These are phyloP conservation scores for Sclerotinia subarctica DNA, from an alignment of 2,329 filamentous ascomycete genomes.

Conservation along the genomic window DNA sequence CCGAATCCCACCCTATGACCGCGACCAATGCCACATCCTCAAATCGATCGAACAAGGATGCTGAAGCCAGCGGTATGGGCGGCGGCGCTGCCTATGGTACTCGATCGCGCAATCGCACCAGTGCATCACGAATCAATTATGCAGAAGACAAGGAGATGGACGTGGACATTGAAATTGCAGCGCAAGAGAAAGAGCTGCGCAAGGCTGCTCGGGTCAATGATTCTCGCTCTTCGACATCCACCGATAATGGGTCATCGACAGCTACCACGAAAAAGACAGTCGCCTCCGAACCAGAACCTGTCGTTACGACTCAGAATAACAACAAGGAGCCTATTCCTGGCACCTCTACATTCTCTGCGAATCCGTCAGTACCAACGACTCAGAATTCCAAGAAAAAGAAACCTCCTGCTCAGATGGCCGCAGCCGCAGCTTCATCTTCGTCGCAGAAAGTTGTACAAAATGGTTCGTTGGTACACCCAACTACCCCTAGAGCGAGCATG, in stretches of 20 bases:
- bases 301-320: slow-evolving; percentile 32
- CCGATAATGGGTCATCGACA: slow-evolving; percentile 26
- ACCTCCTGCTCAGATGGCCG: slow-evolving; percentile 46
- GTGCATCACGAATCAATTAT: slow-evolving; percentile 83
- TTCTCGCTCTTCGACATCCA: slow-evolving; percentile 13
- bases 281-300: slow-evolving; percentile 34
- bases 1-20: slow-evolving; percentile 46
- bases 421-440: slow-evolving; percentile 23
- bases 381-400: slow-evolving; percentile 79
- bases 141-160: slow-evolving; percentile 91
- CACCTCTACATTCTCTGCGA: slow-evolving; percentile 56
- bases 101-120: slow-evolving; percentile 83
- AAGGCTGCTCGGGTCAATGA: slow-evolving; percentile 48
- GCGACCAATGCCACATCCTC: slow-evolving; percentile 48
- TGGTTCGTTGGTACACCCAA: slow-evolving; percentile 18
- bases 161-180: slow-evolving; percentile 74
- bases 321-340: slow-evolving; percentile 52
- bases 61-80: slow-evolving; percentile 30
- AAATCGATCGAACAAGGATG: slow-evolving; percentile 49
- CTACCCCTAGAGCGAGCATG: slow-evolving; percentile 28
- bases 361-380: slow-evolving; percentile 40
- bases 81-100: slow-evolving; percentile 68
- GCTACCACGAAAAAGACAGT: slow-evolving; percentile 43
- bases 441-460: slow-evolving; percentile 19
- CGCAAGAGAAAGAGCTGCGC: slow-evolving; percentile 55